Evolutionary conservation across 345 rosid genomes (phyloP), one percentile per base, ranked within the genome.

Genomic region (Lagerstroemia speciosa): DNA sequence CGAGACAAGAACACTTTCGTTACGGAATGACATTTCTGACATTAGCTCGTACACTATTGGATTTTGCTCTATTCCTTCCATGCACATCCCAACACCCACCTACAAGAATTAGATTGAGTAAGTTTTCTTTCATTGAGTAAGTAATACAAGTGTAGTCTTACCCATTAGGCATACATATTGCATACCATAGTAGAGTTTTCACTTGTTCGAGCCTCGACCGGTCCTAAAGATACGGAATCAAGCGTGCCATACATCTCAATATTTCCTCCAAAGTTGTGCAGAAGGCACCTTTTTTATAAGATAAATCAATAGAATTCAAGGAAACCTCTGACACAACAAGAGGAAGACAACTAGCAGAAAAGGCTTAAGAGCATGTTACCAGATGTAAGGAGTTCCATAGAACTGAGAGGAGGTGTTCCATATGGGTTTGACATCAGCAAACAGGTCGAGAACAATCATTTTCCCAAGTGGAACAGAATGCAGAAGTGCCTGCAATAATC

Each of bases 51-150:
- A 91, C 70, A 93, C 97, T 67, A 93, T 87, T 0, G 97, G 97
- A 72, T 93, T 91, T 16, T 93, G 98, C 82, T 93, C 98, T 76
- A 91, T 91, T 66, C 98, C 97, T 75, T 93, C 98, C 97, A 87
- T 87, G 84, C 98, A 93, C 89, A 85, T 81, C 70, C 98, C 98
- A 75, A 93, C 93, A 67, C 98, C 98, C 27, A 93, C 92, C 98
- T 90, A 72, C 67, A 69, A 40, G 41, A 64, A 60, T 53, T 26
- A 57, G 29, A 66, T 68, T 48, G 9, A 19, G 43, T 16, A 27
- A 24, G 68, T 33, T 19, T 71, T 61, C 9, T 62, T 37, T 62
- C 65, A 62, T 16, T 37, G 30, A 32, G 1, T 26, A 36, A 19
- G 43, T 16, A 58, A 27, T 30, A 58, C 10, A 58, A 58, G 12